Evolutionary conservation across 78 protist genomes (phyloP).

Genomic region (Guillardia theta): DNA sequence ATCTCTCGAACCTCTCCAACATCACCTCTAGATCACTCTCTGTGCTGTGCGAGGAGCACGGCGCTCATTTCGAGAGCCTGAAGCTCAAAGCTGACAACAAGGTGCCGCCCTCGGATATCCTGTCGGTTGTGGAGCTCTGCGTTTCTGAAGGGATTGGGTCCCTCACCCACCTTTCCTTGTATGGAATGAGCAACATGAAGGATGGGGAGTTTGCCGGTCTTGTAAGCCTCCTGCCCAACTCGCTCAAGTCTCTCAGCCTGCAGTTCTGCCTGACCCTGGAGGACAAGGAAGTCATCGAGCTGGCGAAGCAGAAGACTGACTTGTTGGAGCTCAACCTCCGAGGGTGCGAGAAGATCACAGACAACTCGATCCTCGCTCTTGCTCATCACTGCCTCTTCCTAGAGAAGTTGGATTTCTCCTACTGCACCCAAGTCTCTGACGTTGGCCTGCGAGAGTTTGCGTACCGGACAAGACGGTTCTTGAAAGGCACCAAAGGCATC

Average conservation of each 20-base stretch:
- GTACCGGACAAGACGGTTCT: neutral
- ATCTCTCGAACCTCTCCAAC: neutral
- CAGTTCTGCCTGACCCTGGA: neutral
- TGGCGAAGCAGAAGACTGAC: neutral
- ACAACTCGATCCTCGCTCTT: neutral
- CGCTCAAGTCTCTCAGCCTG: neutral
- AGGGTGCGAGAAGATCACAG: neutral
- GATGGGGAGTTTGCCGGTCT: neutral
- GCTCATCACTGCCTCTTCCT: neutral
- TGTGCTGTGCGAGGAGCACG: slow-evolving; percentile 11
- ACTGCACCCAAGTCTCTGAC: neutral
- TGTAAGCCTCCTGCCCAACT: neutral
- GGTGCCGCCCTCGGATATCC: neutral
- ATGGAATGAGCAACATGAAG: neutral
- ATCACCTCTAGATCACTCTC: neutral
- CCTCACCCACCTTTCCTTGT: neutral
- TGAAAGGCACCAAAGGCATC: neutral
- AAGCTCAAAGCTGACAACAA: neutral
- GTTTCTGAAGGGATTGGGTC: neutral
- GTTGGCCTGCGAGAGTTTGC: neutral
- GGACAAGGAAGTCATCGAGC: neutral
- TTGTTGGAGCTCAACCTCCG: neutral
- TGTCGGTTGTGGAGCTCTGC: neutral
- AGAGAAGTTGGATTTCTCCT: neutral
- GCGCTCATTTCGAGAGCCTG: neutral